These are phyloP conservation scores for Phytopythium aichiense DNA, from an alignment of 352 stramenopile genomes.

Conservation along the genomic window DNA sequence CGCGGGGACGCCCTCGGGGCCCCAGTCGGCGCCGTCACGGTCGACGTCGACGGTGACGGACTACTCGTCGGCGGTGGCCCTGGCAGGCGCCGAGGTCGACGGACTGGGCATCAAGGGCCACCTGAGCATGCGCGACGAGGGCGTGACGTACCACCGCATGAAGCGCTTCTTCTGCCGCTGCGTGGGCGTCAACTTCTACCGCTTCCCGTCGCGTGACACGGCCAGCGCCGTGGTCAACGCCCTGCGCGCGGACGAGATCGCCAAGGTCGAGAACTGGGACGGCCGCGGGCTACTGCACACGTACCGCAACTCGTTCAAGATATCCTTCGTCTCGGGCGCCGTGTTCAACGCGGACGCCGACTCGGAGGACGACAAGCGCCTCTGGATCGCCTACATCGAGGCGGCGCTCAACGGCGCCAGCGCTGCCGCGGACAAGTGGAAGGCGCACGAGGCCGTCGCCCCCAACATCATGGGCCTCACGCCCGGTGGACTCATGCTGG, in stretches of 20 bases:
- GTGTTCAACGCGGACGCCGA: slow-evolving; percentile 81
- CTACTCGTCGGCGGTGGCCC: background rate
- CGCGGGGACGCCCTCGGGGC: background rate
- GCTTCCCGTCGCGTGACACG: slow-evolving; percentile 65
- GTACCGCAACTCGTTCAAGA: slow-evolving; percentile 84
- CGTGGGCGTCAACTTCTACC: slow-evolving; percentile 75
- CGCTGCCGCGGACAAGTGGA: slow-evolving; percentile 36
- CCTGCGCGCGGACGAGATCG: slow-evolving; percentile 61
- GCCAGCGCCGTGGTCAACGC: slow-evolving; percentile 56
- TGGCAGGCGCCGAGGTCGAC: slow-evolving; percentile 41
- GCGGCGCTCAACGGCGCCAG: slow-evolving; percentile 40
- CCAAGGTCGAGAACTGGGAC: slow-evolving; percentile 82
- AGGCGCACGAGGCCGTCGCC: slow-evolving; percentile 19
- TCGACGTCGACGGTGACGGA: background rate
- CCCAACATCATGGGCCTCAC: slow-evolving; percentile 45
- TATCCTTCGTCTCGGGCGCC: slow-evolving; percentile 65
- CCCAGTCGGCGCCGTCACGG: background rate
- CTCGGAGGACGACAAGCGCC: slow-evolving; percentile 71
- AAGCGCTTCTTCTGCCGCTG: slow-evolving; percentile 81
- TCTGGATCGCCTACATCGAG: slow-evolving; percentile 80
- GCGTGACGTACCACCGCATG: slow-evolving; percentile 84
- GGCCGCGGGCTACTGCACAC: slow-evolving; percentile 76
- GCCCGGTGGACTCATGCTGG: slow-evolving; percentile 53
- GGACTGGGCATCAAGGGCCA: slow-evolving; percentile 72
- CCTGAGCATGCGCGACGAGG: slow-evolving; percentile 78